Evolutionary conservation across 129 eudicot genomes (phyloP), one percentile per base, ranked within the genome.

Genomic region (Pseudognaphalium luteoalbum): DNA sequence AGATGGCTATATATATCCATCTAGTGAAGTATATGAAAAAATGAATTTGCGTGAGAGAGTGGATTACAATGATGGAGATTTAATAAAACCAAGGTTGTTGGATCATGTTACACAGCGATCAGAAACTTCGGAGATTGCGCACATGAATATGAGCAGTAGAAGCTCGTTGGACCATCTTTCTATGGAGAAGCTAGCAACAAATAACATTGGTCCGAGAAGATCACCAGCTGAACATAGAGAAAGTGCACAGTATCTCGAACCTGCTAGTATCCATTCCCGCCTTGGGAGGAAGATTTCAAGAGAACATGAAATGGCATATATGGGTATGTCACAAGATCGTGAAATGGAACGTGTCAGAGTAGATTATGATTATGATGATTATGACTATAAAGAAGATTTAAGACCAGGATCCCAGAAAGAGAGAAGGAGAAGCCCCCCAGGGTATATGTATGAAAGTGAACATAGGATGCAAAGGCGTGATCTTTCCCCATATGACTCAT

Each of bases 301-400:
- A 78, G 91, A 84, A 81, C 64, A 59, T 32, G 82, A 87, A 75
- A 81, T 84, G 39, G 70, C 77, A 68, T 73, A 78, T 79, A 58
- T 71, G 76, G 91, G 71, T 82, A 77, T 76, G 73, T 21, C 78
- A 65, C 83, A 65, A 44, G 90, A 76, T 73, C 70, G 11, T 61
- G 86, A 76, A 75, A 78, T 78, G 64, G 81, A 72, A 66, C 79
- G 47, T 71, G 57, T 66, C 11, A 68, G 80, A 73, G 70, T 65
- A 56, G 75, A 76, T 76, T 76, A 81, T 79, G 77, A 74, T 42
- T 70, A 25, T 25, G 28, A 25, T 25, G 28, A 25, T 25, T 25
- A 44, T 54, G 75, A 66, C 44, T 66, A 47, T 47, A 71, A 66
- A 63, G 63, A 84, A 76, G 84, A 70, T 75, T 74, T 71, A 20